These are phyloP conservation scores for Hippophae gyantsensis DNA, from an alignment of 306 rosid species.

Conservation along the genomic window DNA sequence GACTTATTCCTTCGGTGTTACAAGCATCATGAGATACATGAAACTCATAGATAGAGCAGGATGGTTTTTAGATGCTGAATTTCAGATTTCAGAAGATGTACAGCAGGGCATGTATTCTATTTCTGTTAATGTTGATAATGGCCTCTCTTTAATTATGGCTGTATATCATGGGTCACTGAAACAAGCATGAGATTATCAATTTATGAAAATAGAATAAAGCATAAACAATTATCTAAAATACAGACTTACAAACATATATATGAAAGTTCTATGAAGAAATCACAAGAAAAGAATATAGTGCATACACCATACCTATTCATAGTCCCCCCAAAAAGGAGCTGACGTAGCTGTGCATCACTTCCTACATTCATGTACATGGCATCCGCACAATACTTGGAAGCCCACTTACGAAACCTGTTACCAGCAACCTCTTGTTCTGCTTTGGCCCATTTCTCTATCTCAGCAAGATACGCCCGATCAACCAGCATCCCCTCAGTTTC, in stretches of 20 bases:
- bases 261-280: slow-evolving; percentile 7
- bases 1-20: too few species aligned
- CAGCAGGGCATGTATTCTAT: too few species aligned
- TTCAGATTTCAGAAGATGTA: too few species aligned
- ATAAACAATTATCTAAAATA: neutral
- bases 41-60: too few species aligned
- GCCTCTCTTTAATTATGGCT: too few species aligned
- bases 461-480: slow-evolving; percentile 69
- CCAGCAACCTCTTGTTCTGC: slow-evolving; percentile 71
- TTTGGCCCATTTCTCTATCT: slow-evolving; percentile 79
- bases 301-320: slow-evolving; percentile 46
- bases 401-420: slow-evolving; percentile 86
- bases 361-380: slow-evolving; percentile 92
- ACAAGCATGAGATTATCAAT: too few species aligned
- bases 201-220: neutral
- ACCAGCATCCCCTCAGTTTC: slow-evolving; percentile 95
- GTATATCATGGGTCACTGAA: too few species aligned
- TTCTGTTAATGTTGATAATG: too few species aligned
- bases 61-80: too few species aligned
- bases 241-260: neutral
- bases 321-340: slow-evolving; percentile 79
- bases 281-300: slow-evolving; percentile 5
- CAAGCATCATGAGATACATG: too few species aligned
- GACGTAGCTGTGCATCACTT: slow-evolving; percentile 84
- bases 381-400: slow-evolving; percentile 66